phyloP scores from a whole-genome alignment of 2,329 filamentous ascomycete genomes.

The Cytospora piceae region DNA sequence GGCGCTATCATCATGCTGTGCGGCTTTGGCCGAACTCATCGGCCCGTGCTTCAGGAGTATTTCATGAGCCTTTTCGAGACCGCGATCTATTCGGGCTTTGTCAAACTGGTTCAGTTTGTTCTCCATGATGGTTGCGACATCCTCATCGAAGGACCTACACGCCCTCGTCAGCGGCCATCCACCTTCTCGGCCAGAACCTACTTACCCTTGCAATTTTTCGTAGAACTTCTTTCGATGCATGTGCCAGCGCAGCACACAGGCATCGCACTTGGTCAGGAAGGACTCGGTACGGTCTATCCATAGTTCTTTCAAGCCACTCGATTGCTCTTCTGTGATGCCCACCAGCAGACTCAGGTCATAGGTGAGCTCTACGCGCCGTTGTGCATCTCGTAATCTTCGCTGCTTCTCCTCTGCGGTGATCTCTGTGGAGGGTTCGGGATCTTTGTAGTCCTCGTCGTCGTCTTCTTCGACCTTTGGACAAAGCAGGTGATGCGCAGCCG shows the following conservation, averaged over 20 bases:
- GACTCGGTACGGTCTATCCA: slow-evolving; percentile 62
- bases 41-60: slow-evolving; percentile 50
- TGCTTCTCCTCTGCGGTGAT: slow-evolving; percentile 56
- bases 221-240: slow-evolving; percentile 66
- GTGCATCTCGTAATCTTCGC: slow-evolving; percentile 57
- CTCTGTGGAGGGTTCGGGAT: slow-evolving; percentile 52
- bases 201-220: slow-evolving; percentile 64
- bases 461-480: slow-evolving; percentile 68
- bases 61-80: slow-evolving; percentile 54
- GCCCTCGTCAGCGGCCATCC: slow-evolving; percentile 2
- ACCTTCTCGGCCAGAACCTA: slow-evolving; percentile 17
- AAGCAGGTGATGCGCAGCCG: slow-evolving; percentile 63
- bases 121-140: slow-evolving; percentile 45
- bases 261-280: slow-evolving; percentile 66
- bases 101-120: slow-evolving; percentile 45
- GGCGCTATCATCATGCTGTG: slow-evolving; percentile 57
- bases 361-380: slow-evolving; percentile 61
- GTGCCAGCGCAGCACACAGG: slow-evolving; percentile 76
- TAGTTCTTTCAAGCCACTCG: slow-evolving; percentile 61
- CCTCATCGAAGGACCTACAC: slow-evolving; percentile 43
- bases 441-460: slow-evolving; percentile 67
- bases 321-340: slow-evolving; percentile 65
- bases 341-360: slow-evolving; percentile 72
- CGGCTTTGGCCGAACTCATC: slow-evolving; percentile 53
- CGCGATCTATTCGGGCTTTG: slow-evolving; percentile 39